Evolutionary conservation across 2,329 filamentous ascomycete species (phyloP).

Genomic region (Drechslerella stenobrocha): DNA sequence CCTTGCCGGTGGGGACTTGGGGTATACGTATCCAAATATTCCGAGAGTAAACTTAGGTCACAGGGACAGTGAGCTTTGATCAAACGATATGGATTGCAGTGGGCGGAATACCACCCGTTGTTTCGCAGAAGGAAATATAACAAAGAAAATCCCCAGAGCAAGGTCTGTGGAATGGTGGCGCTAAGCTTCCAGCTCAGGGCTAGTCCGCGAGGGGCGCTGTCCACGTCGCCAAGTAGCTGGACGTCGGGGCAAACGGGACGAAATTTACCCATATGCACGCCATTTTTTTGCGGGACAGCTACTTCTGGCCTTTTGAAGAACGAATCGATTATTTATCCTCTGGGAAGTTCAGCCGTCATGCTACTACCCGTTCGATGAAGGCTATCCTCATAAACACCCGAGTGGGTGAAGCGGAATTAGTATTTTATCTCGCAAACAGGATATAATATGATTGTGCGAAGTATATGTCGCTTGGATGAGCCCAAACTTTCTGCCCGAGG

Average conservation of each 20-base stretch:
- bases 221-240: background rate
- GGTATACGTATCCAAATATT: background rate
- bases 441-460: too few species aligned
- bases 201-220: background rate
- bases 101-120: too few species aligned
- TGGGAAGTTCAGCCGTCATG: background rate
- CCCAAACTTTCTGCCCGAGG: too few species aligned
- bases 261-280: conserved; percentile 3
- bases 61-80: background rate
- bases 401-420: background rate
- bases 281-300: background rate
- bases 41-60: background rate
- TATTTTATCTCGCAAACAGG: background rate
- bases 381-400: too few species aligned
- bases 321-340: background rate
- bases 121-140: background rate
- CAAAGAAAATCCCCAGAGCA: background rate
- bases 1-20: background rate
- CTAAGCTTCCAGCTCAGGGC: background rate
- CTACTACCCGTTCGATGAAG: background rate
- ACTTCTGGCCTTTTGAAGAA: background rate
- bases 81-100: background rate
- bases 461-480: too few species aligned
- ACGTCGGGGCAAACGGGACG: background rate
- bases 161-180: conserved; percentile 1